Evolutionary conservation across 75 land plant species (phyloP).

Genomic region (Chamaecyparis obtusa): DNA sequence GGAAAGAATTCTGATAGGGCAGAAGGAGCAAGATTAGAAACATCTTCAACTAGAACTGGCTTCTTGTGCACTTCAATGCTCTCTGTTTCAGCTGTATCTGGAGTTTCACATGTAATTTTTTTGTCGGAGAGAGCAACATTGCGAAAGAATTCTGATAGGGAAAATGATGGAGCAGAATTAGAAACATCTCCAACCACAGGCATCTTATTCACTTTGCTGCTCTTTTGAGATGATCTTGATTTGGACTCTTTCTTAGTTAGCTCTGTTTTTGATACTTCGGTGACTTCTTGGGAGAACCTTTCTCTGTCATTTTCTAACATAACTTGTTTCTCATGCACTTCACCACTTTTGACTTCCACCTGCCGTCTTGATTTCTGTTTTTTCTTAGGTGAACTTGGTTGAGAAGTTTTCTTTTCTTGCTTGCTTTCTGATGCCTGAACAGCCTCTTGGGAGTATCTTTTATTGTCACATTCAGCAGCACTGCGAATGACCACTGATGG

Average conservation of each 20-base stretch:
- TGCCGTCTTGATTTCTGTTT: background rate
- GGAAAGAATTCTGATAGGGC: background rate
- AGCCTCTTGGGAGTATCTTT: background rate
- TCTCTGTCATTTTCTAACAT: background rate
- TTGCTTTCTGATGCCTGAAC: background rate
- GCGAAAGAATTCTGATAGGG: background rate
- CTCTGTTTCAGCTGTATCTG: background rate
- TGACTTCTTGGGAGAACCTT: background rate
- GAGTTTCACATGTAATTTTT: constrained; percentile 26
- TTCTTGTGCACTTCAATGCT: background rate
- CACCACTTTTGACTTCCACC: background rate
- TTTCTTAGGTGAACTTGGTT: background rate
- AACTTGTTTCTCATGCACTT: background rate
- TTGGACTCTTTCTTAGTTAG: background rate
- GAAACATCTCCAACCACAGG: background rate
- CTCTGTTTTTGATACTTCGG: background rate
- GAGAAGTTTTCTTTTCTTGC: background rate
- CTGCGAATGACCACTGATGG: constrained; percentile 54
- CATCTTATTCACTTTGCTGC: background rate
- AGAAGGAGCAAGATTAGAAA: background rate
- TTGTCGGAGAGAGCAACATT: background rate
- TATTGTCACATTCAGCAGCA: constrained; percentile 62
- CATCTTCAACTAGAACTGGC: background rate
- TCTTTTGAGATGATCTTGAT: background rate
- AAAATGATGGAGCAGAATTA: background rate